Conservation (phyloP, 2,329 filamentous ascomycete genomes). For the Ophiosphaerella korrae region DNA sequence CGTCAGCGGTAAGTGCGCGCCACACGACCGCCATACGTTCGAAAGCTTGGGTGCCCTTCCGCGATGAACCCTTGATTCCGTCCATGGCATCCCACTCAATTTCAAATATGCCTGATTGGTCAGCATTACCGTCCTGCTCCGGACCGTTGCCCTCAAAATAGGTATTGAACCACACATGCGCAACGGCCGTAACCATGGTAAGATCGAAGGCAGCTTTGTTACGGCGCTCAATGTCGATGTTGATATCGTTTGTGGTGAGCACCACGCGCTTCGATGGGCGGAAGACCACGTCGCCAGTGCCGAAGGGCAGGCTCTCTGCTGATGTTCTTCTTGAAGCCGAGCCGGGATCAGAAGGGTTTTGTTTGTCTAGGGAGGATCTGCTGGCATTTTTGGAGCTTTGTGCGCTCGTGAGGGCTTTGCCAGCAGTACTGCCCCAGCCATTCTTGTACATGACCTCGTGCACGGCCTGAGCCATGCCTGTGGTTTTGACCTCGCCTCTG, state of each 20-base stretch:
- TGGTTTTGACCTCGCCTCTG: conserved; percentile 56
- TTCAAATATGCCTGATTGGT: conserved; percentile 72
- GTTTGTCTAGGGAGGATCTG: conserved; percentile 20
- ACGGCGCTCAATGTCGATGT: conserved; percentile 85
- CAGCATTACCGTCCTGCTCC: conserved; percentile 67
- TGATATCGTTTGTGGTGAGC: conserved; percentile 82
- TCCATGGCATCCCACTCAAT: conserved; percentile 83
- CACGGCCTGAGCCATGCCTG: conserved; percentile 52
- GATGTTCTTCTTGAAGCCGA: conserved; percentile 21
- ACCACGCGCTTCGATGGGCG: conserved; percentile 71
- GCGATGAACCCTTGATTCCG: conserved; percentile 86
- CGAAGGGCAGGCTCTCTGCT: conserved; percentile 54
- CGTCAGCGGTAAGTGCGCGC: conserved; percentile 56
- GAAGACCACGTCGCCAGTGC: conserved; percentile 75
- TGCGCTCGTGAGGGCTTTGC: conserved; percentile 22
- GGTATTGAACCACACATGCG: conserved; percentile 95
- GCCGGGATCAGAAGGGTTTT: conserved; percentile 19
- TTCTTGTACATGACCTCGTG: conserved; percentile 52
- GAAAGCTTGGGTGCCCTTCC: conserved; percentile 80
- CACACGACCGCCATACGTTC: conserved; percentile 87
- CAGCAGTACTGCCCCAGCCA: conserved; percentile 32
- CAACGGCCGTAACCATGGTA: conserved; percentile 89
- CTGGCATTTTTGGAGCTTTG: conserved; percentile 27
- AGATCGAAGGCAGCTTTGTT: conserved; percentile 77
- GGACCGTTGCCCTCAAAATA: conserved; percentile 86